A percentile compares a stretch with the other conserved stretches of the same genome.
Conservation (phyloP, 306 rosid species). For the Medicago ruthenica region DNA sequence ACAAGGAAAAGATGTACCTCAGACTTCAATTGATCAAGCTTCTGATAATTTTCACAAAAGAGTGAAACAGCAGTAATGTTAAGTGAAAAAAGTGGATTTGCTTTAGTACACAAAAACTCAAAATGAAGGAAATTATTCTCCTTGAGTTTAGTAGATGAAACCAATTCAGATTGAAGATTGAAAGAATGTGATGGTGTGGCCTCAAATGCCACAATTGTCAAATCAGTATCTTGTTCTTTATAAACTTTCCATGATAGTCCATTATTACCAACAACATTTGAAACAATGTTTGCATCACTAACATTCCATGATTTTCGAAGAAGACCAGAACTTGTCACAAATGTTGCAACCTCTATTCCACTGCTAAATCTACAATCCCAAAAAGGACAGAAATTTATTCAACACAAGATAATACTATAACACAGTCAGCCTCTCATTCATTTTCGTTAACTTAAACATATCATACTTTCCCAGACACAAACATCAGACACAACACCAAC, state of each 20-base stretch:
- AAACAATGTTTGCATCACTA: background rate
- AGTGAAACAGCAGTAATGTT: constrained; percentile 44
- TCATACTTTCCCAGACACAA: too few relatives aligned
- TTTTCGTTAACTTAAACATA: too few relatives aligned
- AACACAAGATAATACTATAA: background rate
- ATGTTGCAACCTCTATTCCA: constrained; percentile 53
- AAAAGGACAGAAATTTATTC: background rate
- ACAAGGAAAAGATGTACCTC: constrained; percentile 41
- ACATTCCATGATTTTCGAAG: constrained; percentile 45
- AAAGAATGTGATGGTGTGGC: constrained; percentile 23
- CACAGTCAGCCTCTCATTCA: too few relatives aligned
- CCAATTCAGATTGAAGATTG: constrained; percentile 9
- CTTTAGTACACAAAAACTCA: constrained; percentile 51
- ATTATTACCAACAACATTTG: background rate
- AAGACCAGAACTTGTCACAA: constrained; percentile 46
- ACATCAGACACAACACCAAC: too few relatives aligned
- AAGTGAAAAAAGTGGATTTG: constrained; percentile 36
- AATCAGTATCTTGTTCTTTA: background rate
- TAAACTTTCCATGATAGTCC: constrained; percentile 17
- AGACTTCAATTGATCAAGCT: constrained; percentile 40
- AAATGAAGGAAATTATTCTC: constrained; percentile 38
- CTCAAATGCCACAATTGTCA: constrained; percentile 51
- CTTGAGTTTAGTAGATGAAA: constrained; percentile 40
- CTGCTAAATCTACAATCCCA: constrained; percentile 57
- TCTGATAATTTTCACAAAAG: background rate